Conservation (phyloP, 345 rosid genomes). For the Euphorbia peplus region DNA sequence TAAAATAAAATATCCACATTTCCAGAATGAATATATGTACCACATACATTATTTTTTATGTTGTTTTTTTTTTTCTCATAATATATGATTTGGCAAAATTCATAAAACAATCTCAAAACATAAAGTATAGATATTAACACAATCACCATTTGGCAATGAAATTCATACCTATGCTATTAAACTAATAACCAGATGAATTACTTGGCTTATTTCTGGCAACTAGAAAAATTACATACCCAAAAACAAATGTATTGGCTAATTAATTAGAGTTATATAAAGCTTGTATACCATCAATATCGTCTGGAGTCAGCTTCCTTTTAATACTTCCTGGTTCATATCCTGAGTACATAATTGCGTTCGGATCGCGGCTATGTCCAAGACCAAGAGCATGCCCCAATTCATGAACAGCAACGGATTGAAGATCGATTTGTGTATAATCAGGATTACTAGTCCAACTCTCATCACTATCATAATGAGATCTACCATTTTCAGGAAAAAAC, state of each 20-base stretch:
- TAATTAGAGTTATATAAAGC: constrained; percentile 19
- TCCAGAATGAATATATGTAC: too few relatives aligned
- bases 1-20: too few relatives aligned
- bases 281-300: constrained; percentile 29
- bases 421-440: neutral
- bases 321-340: neutral
- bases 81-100: too few relatives aligned
- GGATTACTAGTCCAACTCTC: constrained; percentile 22
- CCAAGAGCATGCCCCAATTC: constrained; percentile 33
- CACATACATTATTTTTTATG: too few relatives aligned
- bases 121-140: too few relatives aligned
- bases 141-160: too few relatives aligned
- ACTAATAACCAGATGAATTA: too few relatives aligned
- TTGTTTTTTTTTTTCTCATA: too few relatives aligned
- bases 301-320: constrained; percentile 25
- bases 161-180: too few relatives aligned
- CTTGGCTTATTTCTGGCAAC: too few relatives aligned
- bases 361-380: constrained; percentile 19
- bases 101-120: too few relatives aligned
- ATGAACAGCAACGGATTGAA: constrained; percentile 26
- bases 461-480: constrained; percentile 28
- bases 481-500: neutral
- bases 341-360: constrained; percentile 27
- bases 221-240: neutral
- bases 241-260: too few relatives aligned